Conservation (phyloP, 768 basidiomycete genomes). For the Pleurotus citrinopileatus region DNA sequence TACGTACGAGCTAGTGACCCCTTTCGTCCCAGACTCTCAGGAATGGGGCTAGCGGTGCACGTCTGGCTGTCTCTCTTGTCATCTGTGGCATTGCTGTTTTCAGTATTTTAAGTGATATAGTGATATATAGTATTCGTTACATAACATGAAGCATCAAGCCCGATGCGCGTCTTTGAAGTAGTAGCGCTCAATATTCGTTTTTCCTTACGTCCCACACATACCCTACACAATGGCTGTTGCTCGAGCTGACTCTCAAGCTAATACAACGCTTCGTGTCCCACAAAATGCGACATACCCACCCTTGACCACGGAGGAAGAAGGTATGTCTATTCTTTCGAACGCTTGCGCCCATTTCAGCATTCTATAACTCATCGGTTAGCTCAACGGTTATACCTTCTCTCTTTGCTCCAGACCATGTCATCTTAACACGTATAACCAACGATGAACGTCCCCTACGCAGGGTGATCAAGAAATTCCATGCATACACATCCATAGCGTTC, state of each 20-base stretch:
- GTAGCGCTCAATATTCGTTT: no score
- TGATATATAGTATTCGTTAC: no score
- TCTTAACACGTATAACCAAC: conserved; percentile 77
- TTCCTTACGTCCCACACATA: no score
- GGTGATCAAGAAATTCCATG: conserved; percentile 80
- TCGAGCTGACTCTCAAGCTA: background rate
- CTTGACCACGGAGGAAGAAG: conserved; percentile 64
- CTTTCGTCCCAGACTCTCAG: conserved; percentile 60
- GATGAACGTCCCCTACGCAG: conserved; percentile 78
- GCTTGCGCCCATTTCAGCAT: conserved; percentile 23
- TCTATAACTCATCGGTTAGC: conserved; percentile 17
- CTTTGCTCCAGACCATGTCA: conserved; percentile 60
- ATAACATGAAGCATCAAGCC: no score
- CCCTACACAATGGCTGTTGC: background rate
- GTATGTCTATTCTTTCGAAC: conserved; percentile 26
- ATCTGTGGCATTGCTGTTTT: no score
- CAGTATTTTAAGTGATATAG: no score
- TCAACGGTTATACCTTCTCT: background rate
- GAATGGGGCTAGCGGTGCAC: conserved; percentile 53
- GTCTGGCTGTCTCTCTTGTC: background rate
- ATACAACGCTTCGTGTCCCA: background rate
- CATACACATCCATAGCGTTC: conserved; percentile 56
- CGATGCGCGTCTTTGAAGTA: no score
- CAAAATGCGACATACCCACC: conserved; percentile 36
- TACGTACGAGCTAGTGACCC: conserved; percentile 79